Percentiles rank a stretch among this genome's conserved stretches.
Conservation (phyloP, 2,329 filamentous ascomycete genomes). For the Fusarium fujikuroi region DNA sequence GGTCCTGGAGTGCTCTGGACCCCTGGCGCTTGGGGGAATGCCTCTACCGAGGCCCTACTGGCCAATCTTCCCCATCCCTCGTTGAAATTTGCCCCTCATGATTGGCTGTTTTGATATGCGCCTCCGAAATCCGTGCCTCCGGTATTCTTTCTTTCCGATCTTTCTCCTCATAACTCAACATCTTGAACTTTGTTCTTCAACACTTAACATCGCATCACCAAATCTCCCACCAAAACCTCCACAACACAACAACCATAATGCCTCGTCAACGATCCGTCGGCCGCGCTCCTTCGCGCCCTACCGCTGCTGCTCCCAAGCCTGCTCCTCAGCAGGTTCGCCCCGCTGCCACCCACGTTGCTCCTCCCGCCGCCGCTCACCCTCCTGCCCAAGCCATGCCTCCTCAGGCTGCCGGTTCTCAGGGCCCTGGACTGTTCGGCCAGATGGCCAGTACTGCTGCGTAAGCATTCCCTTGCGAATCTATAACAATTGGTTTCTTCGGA, state of each 20-base stretch:
- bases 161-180: slow-evolving; percentile 31
- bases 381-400: slow-evolving; percentile 29
- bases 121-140: slow-evolving; percentile 39
- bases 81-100: slow-evolving; percentile 41
- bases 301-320: slow-evolving; percentile 62
- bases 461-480: slow-evolving; percentile 54
- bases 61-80: slow-evolving; percentile 22
- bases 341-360: slow-evolving; percentile 73
- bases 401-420: slow-evolving; percentile 62
- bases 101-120: slow-evolving; percentile 43
- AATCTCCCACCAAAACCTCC: slow-evolving; percentile 11
- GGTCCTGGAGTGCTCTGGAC: slow-evolving; percentile 29
- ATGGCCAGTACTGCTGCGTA: slow-evolving; percentile 99
- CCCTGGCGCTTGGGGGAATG: slow-evolving; percentile 18
- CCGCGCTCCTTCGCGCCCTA: slow-evolving; percentile 74
- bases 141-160: slow-evolving; percentile 46
- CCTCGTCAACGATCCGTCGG: slow-evolving; percentile 80
- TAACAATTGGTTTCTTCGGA: background rate
- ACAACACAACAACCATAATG: slow-evolving; percentile 59
- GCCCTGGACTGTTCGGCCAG: slow-evolving; percentile 91
- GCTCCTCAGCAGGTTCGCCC: slow-evolving; percentile 74
- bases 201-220: slow-evolving; percentile 1
- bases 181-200: slow-evolving; percentile 11
- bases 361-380: slow-evolving; percentile 54
- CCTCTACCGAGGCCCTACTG: slow-evolving; percentile 44